These are phyloP conservation scores for Ustilago lituana DNA, from an alignment of 1,284 basidiomycete genomes.

Conservation along the genomic window DNA sequence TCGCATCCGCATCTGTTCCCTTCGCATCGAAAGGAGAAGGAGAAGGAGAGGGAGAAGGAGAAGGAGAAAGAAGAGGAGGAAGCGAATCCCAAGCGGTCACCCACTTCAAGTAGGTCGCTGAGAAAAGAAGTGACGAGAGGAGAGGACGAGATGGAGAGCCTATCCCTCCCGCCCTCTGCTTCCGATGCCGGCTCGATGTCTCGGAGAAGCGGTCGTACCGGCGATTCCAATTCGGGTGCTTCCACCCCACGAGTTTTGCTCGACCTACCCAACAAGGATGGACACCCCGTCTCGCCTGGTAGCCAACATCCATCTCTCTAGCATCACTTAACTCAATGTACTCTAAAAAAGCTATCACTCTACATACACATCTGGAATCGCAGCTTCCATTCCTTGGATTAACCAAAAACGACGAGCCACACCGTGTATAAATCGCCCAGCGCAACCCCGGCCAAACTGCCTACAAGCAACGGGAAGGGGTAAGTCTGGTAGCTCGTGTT, in stretches of 20 bases:
- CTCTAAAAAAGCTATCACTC: no score
- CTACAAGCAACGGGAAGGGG: conserved; percentile 34
- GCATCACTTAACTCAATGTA: no score
- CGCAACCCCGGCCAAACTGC: conserved; percentile 1
- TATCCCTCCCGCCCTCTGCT: conserved; percentile 9
- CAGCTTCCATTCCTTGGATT: background rate
- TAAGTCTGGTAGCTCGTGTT: conserved; percentile 28
- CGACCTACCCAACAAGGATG: conserved; percentile 17
- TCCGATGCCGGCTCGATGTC: background rate
- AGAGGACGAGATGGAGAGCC: conserved; percentile 14
- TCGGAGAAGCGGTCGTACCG: no score
- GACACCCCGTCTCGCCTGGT: conserved; percentile 24
- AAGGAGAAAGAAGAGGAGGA: background rate
- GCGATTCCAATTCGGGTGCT: background rate
- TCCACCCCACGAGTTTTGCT: conserved; percentile 22
- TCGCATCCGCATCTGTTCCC: conserved; percentile 48
- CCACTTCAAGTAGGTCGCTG: conserved; percentile 3
- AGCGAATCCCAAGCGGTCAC: background rate
- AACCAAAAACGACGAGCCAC: conserved; percentile 17
- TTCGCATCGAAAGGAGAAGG: background rate
- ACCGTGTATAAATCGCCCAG: conserved; percentile 15
- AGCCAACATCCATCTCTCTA: no score
- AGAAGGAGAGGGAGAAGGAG: background rate
- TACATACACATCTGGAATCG: no score
- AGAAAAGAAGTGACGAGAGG: conserved; percentile 3